These are phyloP conservation scores for Lentinus brumalis DNA, from an alignment of 768 basidiomycete species.

Conservation along the genomic window DNA sequence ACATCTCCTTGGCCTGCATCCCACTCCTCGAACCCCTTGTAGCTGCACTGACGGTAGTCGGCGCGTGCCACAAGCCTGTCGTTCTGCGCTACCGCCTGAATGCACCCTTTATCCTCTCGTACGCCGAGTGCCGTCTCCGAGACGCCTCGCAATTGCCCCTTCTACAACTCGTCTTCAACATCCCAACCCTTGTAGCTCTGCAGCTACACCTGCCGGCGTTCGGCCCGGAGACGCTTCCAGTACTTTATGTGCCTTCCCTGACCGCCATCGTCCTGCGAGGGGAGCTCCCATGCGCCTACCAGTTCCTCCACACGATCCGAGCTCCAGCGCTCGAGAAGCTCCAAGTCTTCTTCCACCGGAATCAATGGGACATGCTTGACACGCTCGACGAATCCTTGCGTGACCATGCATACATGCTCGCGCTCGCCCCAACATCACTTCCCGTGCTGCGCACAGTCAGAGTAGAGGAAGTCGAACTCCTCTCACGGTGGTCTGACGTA, in stretches of 20 bases:
- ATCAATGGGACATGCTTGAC: constrained; percentile 1
- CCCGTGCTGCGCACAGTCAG: not conserved
- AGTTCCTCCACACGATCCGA: constrained; percentile 4
- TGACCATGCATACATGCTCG: constrained; percentile 5
- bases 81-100: not conserved
- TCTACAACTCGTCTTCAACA: not conserved
- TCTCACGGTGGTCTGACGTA: not conserved
- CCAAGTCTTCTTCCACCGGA: constrained; percentile 4
- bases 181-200: constrained; percentile 3
- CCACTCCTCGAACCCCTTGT: constrained; percentile 5
- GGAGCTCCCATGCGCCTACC: constrained; percentile 4
- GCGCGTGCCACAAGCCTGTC: constrained; percentile 7
- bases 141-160: not conserved
- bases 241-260: not conserved
- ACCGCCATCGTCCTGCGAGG: constrained; percentile 4
- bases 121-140: constrained; percentile 7
- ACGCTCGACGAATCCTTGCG: not conserved
- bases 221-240: not conserved
- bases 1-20: constrained; percentile 1
- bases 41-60: not conserved
- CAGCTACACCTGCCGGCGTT: constrained; percentile 5
- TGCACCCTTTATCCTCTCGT: constrained; percentile 1
- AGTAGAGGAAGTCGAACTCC: constrained; percentile 1
- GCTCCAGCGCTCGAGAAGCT: not conserved
- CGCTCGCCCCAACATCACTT: not conserved